Evolutionary conservation across 805 yeast species (phyloP).

Genomic region (Kodamaea sagamina): DNA sequence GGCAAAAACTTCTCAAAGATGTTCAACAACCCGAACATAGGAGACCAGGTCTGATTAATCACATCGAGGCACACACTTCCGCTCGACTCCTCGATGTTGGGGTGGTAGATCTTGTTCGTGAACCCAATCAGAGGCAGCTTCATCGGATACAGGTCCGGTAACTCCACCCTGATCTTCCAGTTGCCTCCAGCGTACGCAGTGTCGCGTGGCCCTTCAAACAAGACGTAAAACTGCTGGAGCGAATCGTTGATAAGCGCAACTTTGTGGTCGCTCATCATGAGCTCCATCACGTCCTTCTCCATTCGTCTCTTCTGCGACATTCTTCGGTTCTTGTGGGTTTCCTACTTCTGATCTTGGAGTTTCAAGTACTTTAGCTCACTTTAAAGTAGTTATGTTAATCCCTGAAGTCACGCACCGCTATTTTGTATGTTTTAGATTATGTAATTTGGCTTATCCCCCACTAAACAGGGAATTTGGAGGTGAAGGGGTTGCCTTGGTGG

Average conservation of each 20-base stretch:
- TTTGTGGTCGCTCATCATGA: conserved; percentile 93
- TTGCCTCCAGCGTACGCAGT: conserved; percentile 87
- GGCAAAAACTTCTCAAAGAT: conserved; percentile 93
- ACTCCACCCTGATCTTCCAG: conserved; percentile 90
- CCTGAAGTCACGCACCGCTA: conserved; percentile 11
- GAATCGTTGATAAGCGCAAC: conserved; percentile 77
- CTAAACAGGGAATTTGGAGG: background rate
- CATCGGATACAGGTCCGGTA: conserved; percentile 94
- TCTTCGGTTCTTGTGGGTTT: conserved; percentile 14
- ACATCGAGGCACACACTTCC: conserved; percentile 96
- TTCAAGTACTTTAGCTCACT: background rate
- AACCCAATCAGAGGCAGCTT: conserved; percentile 96
- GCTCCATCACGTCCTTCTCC: conserved; percentile 94
- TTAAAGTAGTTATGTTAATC: conserved; percentile 6
- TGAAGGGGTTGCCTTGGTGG: background rate
- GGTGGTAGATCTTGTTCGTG: conserved; percentile 88
- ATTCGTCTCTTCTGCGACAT: conserved; percentile 75
- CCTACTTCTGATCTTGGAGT: background rate
- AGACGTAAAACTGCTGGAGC: conserved; percentile 81
- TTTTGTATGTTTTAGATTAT: background rate
- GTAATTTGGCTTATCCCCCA: background rate
- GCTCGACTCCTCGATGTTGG: conserved; percentile 86
- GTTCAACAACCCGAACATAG: conserved; percentile 90
- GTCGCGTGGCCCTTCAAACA: conserved; percentile 77
- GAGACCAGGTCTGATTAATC: conserved; percentile 97